Evolutionary conservation across 345 rosid genomes (phyloP), one percentile per base, ranked within the genome.

Genomic region (Stellera chamaejasme): DNA sequence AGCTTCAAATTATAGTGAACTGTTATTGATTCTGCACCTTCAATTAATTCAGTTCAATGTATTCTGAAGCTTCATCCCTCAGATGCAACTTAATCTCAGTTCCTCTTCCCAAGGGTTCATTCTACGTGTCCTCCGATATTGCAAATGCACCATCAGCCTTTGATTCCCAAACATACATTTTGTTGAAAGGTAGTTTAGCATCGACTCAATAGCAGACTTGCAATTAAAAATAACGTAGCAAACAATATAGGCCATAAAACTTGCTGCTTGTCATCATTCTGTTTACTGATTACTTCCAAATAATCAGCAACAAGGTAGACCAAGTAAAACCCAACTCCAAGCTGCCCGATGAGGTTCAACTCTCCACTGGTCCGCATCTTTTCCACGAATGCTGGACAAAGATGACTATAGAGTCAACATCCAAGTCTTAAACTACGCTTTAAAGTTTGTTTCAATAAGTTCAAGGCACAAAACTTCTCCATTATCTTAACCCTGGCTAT

Each of bases 141-240:
- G 99, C 94, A 67, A 93, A 93, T 62, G 96, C 96, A 48, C 99
- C 99, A 50, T 93, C 97, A 64, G 99, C 97, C 75, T 84, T 93
- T 41, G 99, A 93, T 71, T 93, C 99, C 99, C 99, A 93, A 3
- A 93, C 90, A 62, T 89, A 70, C 79, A 97, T 93, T 3, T 28
- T 28, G 36, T 28, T 28, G 64, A 66, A 56, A 45, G 45, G 14
- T 12, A 61, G 52, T 58, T 28, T 28, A 28, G 36, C 6, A 28
- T 28, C 36, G 6, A 28, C 36, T 41, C 11, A 44, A 54, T 46
- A 36, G 48, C 56, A 48, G 56, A 45, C 51, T 45, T 28, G 6
- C 36, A 28, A 28, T 28, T n/a, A 28, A 0, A 3, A 28, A 56
- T 16, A 56, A 36, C 48, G 45, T 5, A 7, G 32, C 13, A 45